Evolutionary conservation across 108 stramenopile genomes (phyloP), one percentile per base, ranked within the genome.

Genomic region (Phaeodactylum tricornutum): DNA sequence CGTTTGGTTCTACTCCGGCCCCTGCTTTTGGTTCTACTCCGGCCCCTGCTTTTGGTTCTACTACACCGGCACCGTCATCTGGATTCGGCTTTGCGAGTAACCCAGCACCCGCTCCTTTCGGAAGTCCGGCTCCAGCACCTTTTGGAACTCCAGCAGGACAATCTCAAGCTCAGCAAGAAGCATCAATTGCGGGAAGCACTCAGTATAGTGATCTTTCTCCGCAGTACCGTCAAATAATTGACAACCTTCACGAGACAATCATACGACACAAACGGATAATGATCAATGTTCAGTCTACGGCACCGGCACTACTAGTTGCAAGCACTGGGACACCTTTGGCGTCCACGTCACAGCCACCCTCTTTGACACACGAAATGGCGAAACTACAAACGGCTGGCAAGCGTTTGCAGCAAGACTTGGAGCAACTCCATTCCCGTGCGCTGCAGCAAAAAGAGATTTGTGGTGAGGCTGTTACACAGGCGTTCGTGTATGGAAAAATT

Each of bases 201-300:
- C 73, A 71, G 3, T 89, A 84, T 46, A 49, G 66, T 25, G 38
- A 61, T 14, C 64, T 89, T 0, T 74, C 82, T 0, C 59, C 71
- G 1, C 54, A 80, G 32, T 58, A 73, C n/a, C 78, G 80, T 54
- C 41, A 60, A 32, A 77, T 66, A 1, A 71, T 89, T 53, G 87
- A 89, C 67, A 50, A 44, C 29, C 72, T 89, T 4, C 66, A 89
- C 47, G 59, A 79, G 39, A 69, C 69, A 21, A 84, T 89, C 66
- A 82, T 84, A 78, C 62, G 74, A 15, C 82, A 89, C 62, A 75
- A 74, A 43, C 59, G 79, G 15, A 79, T 71, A 7, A 36, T 84
- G 36, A 47, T 74, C 16, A 48, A 64, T 22, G 73, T 89, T 40
- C 57, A 39, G 47, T 49, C 16, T 49, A 75, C 8, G 64, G 69